A percentile compares a stretch with the other conserved stretches of the same genome.
phyloP scores from a whole-genome alignment of 2,329 filamentous ascomycete species.

The Coniochaeta hoffmannii region DNA sequence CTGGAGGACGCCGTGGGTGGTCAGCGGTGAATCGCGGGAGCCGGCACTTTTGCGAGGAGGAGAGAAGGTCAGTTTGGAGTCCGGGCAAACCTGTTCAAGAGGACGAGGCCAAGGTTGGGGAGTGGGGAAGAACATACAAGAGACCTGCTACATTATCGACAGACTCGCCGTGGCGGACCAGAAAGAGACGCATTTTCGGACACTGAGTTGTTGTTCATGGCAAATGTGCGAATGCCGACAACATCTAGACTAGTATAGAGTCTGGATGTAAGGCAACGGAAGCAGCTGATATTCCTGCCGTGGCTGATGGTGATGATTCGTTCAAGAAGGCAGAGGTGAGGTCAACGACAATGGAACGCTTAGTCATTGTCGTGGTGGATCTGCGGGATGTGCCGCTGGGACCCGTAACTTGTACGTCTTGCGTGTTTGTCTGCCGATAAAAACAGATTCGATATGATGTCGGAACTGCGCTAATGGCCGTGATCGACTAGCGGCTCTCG shows the following conservation, averaged over 20 bases:
- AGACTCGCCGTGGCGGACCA: conserved; percentile 84
- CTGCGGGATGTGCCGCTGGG: too few relatives aligned
- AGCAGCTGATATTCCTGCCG: too few relatives aligned
- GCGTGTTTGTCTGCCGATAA: too few relatives aligned
- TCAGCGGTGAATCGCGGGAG: conserved; percentile 70
- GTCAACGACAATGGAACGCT: too few relatives aligned
- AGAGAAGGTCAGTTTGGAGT: conserved; percentile 5
- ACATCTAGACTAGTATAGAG: neutral
- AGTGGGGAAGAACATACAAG: conserved; percentile 47
- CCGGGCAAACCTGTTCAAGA: neutral
- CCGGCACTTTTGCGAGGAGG: conserved; percentile 52
- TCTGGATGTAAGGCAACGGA: too few relatives aligned
- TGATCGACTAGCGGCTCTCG: too few relatives aligned
- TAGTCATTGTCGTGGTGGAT: too few relatives aligned
- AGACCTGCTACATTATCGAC: conserved; percentile 79
- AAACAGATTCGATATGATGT: too few relatives aligned
- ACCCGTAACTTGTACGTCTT: too few relatives aligned
- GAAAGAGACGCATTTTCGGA: conserved; percentile 53
- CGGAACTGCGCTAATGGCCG: too few relatives aligned
- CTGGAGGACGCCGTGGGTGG: conserved; percentile 75
- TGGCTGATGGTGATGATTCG: neutral
- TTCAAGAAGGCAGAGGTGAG: neutral
- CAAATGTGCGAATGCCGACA: neutral
- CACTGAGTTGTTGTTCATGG: neutral
- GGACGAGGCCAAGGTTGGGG: neutral